Percentiles rank a stretch among this genome's conserved stretches.
These are phyloP conservation scores for Wilcoxina mikolae DNA, from an alignment of 495 filamentous ascomycete genomes.

Conservation along the genomic window DNA sequence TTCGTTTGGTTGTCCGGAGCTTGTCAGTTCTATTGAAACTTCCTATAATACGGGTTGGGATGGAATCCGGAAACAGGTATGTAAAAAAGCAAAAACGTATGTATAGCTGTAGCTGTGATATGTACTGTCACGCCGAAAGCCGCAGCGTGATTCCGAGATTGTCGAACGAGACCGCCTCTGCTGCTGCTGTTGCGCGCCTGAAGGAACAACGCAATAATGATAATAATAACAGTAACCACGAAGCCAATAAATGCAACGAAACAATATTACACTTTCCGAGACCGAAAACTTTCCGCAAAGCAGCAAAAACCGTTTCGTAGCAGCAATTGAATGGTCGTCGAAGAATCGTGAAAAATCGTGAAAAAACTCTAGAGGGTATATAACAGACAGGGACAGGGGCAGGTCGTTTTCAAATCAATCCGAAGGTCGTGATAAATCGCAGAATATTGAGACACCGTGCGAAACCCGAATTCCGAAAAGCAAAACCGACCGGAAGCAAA, in stretches of 20 bases:
- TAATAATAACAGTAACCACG: neutral
- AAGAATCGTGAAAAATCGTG: neutral
- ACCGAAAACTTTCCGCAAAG: neutral
- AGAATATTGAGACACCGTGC: neutral
- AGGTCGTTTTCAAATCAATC: neutral
- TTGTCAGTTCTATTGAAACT: neutral
- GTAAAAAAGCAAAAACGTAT: neutral
- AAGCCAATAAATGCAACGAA: neutral
- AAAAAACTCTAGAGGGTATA: neutral
- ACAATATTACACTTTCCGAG: neutral
- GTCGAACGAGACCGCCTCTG: too few species aligned
- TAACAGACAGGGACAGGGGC: neutral
- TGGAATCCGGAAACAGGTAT: neutral
- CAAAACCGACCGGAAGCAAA: too few species aligned
- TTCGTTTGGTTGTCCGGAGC: neutral
- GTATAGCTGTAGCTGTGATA: too few species aligned
- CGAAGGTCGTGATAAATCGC: neutral
- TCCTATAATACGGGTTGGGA: neutral
- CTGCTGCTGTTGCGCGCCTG: neutral
- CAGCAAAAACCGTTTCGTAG: neutral
- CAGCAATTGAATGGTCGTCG: neutral
- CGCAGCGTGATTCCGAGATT: too few species aligned
- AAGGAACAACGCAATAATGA: neutral
- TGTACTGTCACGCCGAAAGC: neutral
- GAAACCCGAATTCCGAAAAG: too few species aligned